These are phyloP conservation scores for Thermochaetoides thermophila DNA, from an alignment of 495 filamentous ascomycete species.

Conservation along the genomic window DNA sequence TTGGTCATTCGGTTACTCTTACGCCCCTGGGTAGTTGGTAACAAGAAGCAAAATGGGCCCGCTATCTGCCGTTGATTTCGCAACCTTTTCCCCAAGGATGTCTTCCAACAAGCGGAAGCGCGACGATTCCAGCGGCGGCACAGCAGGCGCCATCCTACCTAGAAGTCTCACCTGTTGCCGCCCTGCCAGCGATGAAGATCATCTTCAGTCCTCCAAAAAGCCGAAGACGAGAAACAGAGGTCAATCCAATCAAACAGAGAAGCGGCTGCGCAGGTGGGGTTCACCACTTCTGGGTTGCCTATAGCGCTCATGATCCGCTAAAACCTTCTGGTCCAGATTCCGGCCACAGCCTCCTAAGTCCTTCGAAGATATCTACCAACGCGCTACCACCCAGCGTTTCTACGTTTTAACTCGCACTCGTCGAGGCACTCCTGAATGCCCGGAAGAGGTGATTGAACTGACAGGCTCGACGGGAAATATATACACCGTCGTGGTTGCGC, in stretches of 20 bases:
- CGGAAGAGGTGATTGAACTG: conserved; percentile 43
- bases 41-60: too few species aligned
- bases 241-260: conserved; percentile 8
- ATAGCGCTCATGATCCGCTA: background rate
- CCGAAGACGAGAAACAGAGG: too few species aligned
- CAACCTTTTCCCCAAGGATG: too few species aligned
- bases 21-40: too few species aligned
- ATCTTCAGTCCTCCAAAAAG: too few species aligned
- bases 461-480: conserved; percentile 65
- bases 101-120: too few species aligned
- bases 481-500: conserved; percentile 41
- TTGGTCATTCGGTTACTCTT: too few species aligned
- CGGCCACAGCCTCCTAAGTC: conserved; percentile 19
- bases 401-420: conserved; percentile 26
- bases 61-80: too few species aligned
- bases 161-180: too few species aligned
- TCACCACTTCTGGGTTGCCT: background rate
- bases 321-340: conserved; percentile 13
- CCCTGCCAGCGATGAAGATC: too few species aligned
- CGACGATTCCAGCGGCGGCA: too few species aligned
- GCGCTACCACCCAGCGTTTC: conserved; percentile 29
- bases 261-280: conserved; percentile 11
- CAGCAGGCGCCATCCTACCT: too few species aligned
- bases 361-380: conserved; percentile 23
- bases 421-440: conserved; percentile 11